These are phyloP conservation scores for Pythium myriotylum DNA, from an alignment of 352 stramenopile genomes.

Conservation along the genomic window DNA sequence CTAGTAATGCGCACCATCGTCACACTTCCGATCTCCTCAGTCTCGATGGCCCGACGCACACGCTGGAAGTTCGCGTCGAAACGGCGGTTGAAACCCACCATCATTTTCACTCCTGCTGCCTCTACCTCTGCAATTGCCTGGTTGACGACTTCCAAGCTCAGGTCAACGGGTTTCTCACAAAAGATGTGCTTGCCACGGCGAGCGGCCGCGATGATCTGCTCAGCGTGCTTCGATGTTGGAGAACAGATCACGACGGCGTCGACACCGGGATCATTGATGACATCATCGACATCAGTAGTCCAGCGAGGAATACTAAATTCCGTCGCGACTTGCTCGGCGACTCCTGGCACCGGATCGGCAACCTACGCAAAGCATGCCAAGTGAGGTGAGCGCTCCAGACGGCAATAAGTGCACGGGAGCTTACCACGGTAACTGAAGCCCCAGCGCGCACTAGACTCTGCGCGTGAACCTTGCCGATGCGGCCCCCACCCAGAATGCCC, in stretches of 20 bases:
- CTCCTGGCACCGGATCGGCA: slow-evolving; percentile 26
- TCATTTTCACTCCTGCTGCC: no score
- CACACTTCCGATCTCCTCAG: no score
- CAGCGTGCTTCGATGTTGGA: slow-evolving; percentile 91
- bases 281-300: slow-evolving; percentile 84
- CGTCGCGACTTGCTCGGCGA: slow-evolving; percentile 38
- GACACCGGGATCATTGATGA: slow-evolving; percentile 92
- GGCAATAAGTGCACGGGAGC: no score
- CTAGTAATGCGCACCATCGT: no score
- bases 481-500: slow-evolving; percentile 67
- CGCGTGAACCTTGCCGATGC: slow-evolving; percentile 68
- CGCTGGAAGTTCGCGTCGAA: no score
- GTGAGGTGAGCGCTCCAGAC: no score
- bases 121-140: no score
- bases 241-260: slow-evolving; percentile 97
- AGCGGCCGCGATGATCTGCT: slow-evolving; percentile 94
- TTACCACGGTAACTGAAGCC: no score
- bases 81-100: no score
- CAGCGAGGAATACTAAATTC: slow-evolving; percentile 60
- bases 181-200: slow-evolving; percentile 95
- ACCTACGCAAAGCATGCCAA: no score
- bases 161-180: slow-evolving; percentile 96
- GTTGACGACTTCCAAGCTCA: no score
- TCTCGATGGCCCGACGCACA: no score
- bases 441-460: slow-evolving; percentile 50